These are phyloP conservation scores for Kernera saxatilis DNA, from an alignment of 345 rosid species.

Conservation along the genomic window DNA sequence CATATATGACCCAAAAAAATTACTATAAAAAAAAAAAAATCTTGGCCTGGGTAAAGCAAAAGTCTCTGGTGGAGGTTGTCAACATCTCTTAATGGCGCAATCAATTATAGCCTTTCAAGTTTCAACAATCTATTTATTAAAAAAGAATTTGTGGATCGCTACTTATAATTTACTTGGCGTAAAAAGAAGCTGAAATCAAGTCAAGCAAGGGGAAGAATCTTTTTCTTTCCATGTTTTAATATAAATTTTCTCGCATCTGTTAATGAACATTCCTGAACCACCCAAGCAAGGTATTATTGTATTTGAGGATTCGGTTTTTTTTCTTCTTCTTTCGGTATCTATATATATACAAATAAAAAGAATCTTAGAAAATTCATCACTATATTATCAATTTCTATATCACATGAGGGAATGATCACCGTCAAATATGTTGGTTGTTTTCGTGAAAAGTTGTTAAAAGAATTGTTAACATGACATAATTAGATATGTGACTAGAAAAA, in stretches of 20 bases:
- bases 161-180: neutral
- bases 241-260: neutral
- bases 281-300: neutral
- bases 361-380: neutral
- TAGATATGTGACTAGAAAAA: neutral
- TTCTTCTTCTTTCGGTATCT: neutral
- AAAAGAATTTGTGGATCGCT: neutral
- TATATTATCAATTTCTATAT: neutral
- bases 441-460: neutral
- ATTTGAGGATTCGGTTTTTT: neutral
- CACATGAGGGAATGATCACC: neutral
- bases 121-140: neutral
- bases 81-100: constrained; percentile 3
- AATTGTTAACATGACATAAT: neutral
- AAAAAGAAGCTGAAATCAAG: neutral
- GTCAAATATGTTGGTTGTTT: neutral
- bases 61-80: neutral
- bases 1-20: too few species aligned
- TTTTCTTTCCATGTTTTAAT: neutral
- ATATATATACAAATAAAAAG: neutral
- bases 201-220: neutral
- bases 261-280: neutral
- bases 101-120: neutral
- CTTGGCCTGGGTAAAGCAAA: neutral
- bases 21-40: neutral